Base-by-base conservation (phyloP, 208 protist genomes). In the Trypanosoma caninum region DNA sequence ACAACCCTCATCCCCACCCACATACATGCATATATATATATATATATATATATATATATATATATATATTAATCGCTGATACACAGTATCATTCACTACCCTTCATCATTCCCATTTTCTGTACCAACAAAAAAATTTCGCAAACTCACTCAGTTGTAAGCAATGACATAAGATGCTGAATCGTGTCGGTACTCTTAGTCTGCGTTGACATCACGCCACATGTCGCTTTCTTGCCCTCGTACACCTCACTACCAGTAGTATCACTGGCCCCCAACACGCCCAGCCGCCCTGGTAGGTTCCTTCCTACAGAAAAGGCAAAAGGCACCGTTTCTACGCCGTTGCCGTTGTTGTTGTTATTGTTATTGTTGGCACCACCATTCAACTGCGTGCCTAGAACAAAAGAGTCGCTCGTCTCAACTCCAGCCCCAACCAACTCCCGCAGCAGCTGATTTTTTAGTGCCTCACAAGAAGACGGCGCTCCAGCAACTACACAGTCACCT, bases 121-220 rank as follows among this genome's bases (percentile, higher is more conserved):
- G 11, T 7, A 8, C 22, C 22, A 14, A 14, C 52, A 35, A 11
- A 11, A 34, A 7, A 14, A 18, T 28, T 44, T 31, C 52, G 2
- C n/a, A 20, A 41, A 11, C 7, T 52, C 52, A 62, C 38, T 70
- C 67, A 16, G 63, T 72, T 11, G 66, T 82, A 9, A 82, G 64
- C 18, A 82, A 42, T 10, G 66, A 52, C 70, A 82, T 78, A 27
- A 82, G 60, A 31, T 75, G 66, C 8, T 63, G 52, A 41, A 82
- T 60, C 18, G 59, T 46, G 14, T 58, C 25, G 57, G 37, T 14
- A 37, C 18, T 57, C n/a, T 30, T 38, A 40, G 16, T 44, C 37
- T 34, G 33, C 38, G 55, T 22, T 6, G 48, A 28, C 11, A 47
- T 20, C 3, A 23, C 3, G 22, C 23, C 28, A 38, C 20, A 40